Conservation (phyloP, 495 filamentous ascomycete genomes). For the Daldinia bambusicola region DNA sequence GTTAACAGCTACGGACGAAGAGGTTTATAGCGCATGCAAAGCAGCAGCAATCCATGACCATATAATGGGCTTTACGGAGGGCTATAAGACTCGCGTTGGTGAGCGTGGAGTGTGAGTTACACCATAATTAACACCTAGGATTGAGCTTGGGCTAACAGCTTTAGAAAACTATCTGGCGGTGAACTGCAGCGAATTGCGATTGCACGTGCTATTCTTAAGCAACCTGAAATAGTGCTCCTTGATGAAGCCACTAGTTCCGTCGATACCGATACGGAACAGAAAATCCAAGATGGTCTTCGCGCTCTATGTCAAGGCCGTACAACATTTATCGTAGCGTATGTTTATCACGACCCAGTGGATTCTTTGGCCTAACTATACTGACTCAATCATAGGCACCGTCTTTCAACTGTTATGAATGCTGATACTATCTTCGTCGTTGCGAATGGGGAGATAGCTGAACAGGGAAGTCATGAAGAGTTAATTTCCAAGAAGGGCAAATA, state of each 20-base stretch:
- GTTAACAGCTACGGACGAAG: conserved; percentile 67
- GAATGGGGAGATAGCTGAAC: conserved; percentile 71
- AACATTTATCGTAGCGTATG: conserved; percentile 72
- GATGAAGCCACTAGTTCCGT: conserved; percentile 69
- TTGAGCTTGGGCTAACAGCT: background rate
- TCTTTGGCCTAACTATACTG: conserved; percentile 11
- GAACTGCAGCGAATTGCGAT: conserved; percentile 82
- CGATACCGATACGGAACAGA: conserved; percentile 74
- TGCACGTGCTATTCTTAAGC: conserved; percentile 69
- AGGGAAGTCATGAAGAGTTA: conserved; percentile 71
- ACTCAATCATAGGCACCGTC: conserved; percentile 61
- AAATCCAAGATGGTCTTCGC: conserved; percentile 74
- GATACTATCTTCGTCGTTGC: conserved; percentile 74
- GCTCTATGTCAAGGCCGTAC: conserved; percentile 66
- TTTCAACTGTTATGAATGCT: conserved; percentile 77
- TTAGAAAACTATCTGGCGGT: conserved; percentile 74
- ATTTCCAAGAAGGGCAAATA: conserved; percentile 67
- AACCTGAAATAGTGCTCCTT: conserved; percentile 64
- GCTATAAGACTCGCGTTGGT: conserved; percentile 69
- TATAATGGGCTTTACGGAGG: conserved; percentile 71
- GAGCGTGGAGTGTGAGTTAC: conserved; percentile 64
- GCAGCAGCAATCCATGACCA: conserved; percentile 77
- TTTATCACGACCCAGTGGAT: conserved; percentile 16
- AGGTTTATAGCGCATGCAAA: conserved; percentile 75
- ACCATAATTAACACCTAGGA: background rate